Evolutionary conservation across 2,329 filamentous ascomycete species (phyloP), one percentile per base, ranked within the genome.

Genomic region (Orbilia brochopaga): DNA sequence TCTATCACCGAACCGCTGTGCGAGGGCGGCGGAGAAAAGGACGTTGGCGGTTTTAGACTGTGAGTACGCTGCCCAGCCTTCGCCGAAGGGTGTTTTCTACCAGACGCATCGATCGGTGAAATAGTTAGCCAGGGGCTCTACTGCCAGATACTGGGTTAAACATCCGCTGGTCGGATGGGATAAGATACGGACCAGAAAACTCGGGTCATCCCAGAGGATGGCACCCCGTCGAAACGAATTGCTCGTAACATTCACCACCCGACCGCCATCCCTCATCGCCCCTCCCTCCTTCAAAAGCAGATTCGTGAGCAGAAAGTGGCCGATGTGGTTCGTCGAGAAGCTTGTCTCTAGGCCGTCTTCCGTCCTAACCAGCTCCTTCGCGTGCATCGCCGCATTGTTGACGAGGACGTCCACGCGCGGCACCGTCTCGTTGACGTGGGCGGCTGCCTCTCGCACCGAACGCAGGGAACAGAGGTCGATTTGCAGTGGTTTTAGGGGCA

Each of bases 11-110:
- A 81, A 72, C 40, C 78, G 76, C 35, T 79, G 73, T 11, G 81
- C 80, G 11, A 83, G 77, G 11, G 77, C 79, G 24, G 80, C 65
- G 0, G 78, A 80, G 66, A 83, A 83, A 51, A 83, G 75, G 10
- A 84, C 81, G 60, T 84, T 83, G 1, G 83, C 83, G 30, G 83
- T 82, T 77, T 85, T 85, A 74, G 81, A 82, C 74, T 83, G 82
- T 1, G 79, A 80, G 69, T 85, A 85, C 1, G 82, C 82, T 1
- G 78, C 74, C 78, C 81, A 83, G 0, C 74, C 74, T 0, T 77
- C 75, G 59, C 81, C 81, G 2, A 79, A 79, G 53, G 80, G 79
- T 0, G 76, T 74, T 74, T 67, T 69, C 73, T 74, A 52, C 1
- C 1, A 11, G 13, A 3, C 46, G 46, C 3, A 19, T 4, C 17